Conservation (phyloP, 371 early-diverging fungal species). For the Neoconidiobolus thromboides region DNA sequence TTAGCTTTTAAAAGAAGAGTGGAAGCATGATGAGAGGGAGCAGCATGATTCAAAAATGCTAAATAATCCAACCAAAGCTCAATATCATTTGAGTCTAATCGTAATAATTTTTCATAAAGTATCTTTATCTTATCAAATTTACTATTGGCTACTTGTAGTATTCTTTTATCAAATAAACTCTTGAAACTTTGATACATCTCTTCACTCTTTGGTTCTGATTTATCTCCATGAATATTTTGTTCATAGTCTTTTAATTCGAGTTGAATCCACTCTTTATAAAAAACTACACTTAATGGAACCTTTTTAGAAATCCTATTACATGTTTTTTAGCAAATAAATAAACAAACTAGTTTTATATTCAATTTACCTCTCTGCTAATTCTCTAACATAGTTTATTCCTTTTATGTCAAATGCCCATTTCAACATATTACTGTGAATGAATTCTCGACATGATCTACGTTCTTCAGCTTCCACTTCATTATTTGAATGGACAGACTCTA, state of each 20-base stretch:
- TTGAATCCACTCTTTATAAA: neutral
- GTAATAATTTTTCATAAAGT: neutral
- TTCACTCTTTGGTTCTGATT: neutral
- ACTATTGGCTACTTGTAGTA: neutral
- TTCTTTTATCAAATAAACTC: neutral
- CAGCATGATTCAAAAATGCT: neutral
- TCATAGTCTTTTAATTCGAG: neutral
- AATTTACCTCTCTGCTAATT: neutral
- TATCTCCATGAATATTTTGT: neutral
- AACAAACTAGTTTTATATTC: no score
- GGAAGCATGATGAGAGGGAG: neutral
- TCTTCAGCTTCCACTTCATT: neutral
- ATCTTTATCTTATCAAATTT: neutral
- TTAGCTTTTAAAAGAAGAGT: neutral
- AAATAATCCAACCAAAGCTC: neutral
- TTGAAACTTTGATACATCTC: neutral
- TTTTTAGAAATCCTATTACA: neutral
- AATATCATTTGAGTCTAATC: neutral
- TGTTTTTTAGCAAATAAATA: no score
- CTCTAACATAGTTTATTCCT: neutral
- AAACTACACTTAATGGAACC: neutral
- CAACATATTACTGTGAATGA: neutral
- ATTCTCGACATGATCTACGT: neutral
- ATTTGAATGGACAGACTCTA: neutral
- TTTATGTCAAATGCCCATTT: neutral